phyloP scores from a whole-genome alignment of 2,329 filamentous ascomycete genomes.

The Lachnellula arida region DNA sequence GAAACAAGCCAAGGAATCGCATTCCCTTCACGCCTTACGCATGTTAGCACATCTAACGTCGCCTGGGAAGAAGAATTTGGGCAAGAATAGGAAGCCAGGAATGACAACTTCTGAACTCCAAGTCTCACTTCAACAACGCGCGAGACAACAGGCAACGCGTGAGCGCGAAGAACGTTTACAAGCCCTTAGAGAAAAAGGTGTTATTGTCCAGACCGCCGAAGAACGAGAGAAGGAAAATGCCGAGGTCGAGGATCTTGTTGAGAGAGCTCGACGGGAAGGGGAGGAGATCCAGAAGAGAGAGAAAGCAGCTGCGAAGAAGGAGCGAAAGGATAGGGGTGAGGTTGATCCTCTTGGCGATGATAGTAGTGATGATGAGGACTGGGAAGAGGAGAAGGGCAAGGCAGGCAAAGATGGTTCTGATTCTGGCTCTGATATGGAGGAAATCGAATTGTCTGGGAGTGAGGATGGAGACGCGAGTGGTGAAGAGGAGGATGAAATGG shows the following conservation, averaged over 20 bases:
- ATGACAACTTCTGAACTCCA: slow-evolving; percentile 71
- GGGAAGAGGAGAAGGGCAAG: slow-evolving; percentile 41
- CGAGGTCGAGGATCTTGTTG: slow-evolving; percentile 81
- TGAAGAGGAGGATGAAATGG: slow-evolving; percentile 18
- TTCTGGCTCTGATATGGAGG: slow-evolving; percentile 34
- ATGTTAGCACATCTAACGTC: slow-evolving; percentile 69
- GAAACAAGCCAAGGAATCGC: slow-evolving; percentile 57
- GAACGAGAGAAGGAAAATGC: slow-evolving; percentile 79
- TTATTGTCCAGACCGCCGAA: slow-evolving; percentile 78
- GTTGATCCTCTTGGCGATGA: slow-evolving; percentile 43
- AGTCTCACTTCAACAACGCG: slow-evolving; percentile 61
- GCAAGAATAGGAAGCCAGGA: slow-evolving; percentile 42
- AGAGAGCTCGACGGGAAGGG: slow-evolving; percentile 76
- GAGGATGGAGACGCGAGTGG: slow-evolving; percentile 38
- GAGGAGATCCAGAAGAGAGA: slow-evolving; percentile 75
- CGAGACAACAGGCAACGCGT: slow-evolving; percentile 71
- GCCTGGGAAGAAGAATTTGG: slow-evolving; percentile 47
- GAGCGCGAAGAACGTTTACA: slow-evolving; percentile 76
- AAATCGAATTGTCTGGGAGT: slow-evolving; percentile 31
- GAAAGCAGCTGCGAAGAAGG: slow-evolving; percentile 65
- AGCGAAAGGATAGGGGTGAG: slow-evolving; percentile 42
- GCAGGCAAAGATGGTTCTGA: slow-evolving; percentile 39
- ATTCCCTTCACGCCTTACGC: slow-evolving; percentile 63
- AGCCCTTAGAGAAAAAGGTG: slow-evolving; percentile 71
- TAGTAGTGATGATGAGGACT: slow-evolving; percentile 53